phyloP scores from a whole-genome alignment of 345 rosid genomes.

The Eucalyptus erythrocorys region DNA sequence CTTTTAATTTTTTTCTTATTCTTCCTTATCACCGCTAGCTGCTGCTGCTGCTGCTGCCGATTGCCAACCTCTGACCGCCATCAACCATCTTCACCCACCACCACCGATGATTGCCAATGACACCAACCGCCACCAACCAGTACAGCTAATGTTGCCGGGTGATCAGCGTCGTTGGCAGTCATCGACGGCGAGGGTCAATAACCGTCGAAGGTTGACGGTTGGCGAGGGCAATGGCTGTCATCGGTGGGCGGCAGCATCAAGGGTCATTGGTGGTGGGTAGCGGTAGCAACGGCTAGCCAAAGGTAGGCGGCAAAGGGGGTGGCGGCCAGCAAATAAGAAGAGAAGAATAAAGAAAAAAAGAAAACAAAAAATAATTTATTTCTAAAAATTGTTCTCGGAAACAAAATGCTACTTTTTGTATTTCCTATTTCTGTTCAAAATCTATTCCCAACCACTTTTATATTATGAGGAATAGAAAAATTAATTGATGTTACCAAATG shows the following conservation, averaged over 20 bases:
- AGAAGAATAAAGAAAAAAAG: too few species aligned
- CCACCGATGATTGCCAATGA: fast-evolving
- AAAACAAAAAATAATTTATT: fast-evolving
- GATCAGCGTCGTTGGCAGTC: fast-evolving
- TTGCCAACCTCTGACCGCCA: fast-evolving
- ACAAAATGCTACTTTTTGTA: fast-evolving
- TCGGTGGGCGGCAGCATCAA: fast-evolving
- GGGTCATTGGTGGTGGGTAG: fast-evolving
- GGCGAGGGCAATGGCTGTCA: fast-evolving
- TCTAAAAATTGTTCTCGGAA: fast-evolving
- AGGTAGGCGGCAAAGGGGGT: fast-evolving
- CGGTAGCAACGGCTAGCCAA: fast-evolving
- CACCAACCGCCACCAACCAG: fast-evolving
- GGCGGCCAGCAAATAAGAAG: fast-evolving
- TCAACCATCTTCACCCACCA: fast-evolving
- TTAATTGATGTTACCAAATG: too few species aligned
- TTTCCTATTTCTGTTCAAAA: fast-evolving
- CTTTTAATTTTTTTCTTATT: too few species aligned
- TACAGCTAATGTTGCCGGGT: fast-evolving
- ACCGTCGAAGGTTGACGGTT: fast-evolving
- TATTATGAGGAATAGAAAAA: fast-evolving
- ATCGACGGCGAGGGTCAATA: fast-evolving
- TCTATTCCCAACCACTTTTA: fast-evolving
- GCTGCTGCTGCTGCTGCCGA: fast-evolving
- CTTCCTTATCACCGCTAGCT: too few species aligned